Evolutionary conservation across 2,329 filamentous ascomycete genomes (phyloP).

Genomic region (Botrytis cinerea): DNA sequence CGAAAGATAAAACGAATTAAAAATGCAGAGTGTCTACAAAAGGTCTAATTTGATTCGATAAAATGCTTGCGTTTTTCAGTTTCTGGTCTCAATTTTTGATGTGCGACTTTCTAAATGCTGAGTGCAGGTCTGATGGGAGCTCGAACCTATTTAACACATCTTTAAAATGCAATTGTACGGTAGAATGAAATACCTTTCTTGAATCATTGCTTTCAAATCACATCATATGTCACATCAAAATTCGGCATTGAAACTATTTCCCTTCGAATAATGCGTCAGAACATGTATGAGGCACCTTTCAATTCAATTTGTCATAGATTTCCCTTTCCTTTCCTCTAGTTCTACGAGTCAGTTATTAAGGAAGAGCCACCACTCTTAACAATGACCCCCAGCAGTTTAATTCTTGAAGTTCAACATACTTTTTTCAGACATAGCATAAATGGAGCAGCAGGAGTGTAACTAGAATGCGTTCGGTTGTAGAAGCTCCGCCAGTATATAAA

Average conservation of each 20-base stretch:
- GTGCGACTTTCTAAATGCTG: not conserved
- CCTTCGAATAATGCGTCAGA: not conserved
- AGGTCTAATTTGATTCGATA: accelerated
- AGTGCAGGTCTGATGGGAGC: no score
- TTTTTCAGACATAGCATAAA: not conserved
- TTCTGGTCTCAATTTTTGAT: not conserved
- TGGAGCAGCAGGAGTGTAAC: accelerated
- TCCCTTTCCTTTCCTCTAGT: not conserved
- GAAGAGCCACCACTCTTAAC: no score
- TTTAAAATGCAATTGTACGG: not conserved
- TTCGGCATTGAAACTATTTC: not conserved
- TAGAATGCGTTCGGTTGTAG: not conserved
- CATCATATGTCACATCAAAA: not conserved
- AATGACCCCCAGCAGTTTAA: no score
- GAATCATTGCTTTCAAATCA: not conserved
- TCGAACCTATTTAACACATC: not conserved
- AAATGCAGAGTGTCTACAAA: no score
- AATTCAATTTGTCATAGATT: not conserved
- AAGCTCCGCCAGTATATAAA: not conserved
- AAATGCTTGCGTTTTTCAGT: not conserved
- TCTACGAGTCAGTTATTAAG: not conserved
- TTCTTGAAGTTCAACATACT: no score
- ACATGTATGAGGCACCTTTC: not conserved
- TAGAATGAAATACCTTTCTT: accelerated
- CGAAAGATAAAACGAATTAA: no score